These are phyloP conservation scores for Hanseniaspora guilliermondii DNA, from an alignment of 805 yeast species.

Conservation along the genomic window DNA sequence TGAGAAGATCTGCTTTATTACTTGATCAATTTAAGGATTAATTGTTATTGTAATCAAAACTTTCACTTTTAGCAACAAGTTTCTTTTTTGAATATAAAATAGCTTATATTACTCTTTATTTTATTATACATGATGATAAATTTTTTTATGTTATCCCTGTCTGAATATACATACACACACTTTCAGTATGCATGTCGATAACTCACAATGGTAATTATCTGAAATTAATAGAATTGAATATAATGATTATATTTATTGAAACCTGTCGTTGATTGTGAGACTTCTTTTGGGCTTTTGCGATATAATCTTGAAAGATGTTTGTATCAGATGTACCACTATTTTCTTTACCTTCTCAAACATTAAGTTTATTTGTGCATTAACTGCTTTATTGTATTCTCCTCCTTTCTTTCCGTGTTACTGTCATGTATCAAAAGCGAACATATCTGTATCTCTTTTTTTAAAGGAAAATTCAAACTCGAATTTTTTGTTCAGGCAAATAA, in stretches of 20 bases:
- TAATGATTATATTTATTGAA: background rate
- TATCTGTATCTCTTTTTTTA: no score
- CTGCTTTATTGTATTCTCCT: no score
- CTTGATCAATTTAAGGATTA: background rate
- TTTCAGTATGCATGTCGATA: constrained; percentile 14
- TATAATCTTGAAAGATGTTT: no score
- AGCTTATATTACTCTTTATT: background rate
- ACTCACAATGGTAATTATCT: constrained; percentile 13
- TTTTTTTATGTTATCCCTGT: constrained; percentile 14
- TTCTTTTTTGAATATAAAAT: background rate
- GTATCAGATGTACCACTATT: no score
- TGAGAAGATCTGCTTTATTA: background rate
- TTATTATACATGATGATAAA: constrained; percentile 12
- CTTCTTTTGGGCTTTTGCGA: no score
- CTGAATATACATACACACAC: constrained; percentile 15
- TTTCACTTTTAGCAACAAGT: background rate
- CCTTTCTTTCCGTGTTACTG: no score
- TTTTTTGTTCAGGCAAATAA: no score
- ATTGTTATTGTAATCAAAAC: background rate
- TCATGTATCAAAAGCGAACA: no score
- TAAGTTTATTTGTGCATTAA: no score
- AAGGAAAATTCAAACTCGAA: no score
- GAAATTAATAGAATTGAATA: constrained; percentile 1
- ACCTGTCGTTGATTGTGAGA: background rate
- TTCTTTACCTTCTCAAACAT: no score